phyloP scores from a whole-genome alignment of 1,284 basidiomycete species.

The Calocybe gambosa region DNA sequence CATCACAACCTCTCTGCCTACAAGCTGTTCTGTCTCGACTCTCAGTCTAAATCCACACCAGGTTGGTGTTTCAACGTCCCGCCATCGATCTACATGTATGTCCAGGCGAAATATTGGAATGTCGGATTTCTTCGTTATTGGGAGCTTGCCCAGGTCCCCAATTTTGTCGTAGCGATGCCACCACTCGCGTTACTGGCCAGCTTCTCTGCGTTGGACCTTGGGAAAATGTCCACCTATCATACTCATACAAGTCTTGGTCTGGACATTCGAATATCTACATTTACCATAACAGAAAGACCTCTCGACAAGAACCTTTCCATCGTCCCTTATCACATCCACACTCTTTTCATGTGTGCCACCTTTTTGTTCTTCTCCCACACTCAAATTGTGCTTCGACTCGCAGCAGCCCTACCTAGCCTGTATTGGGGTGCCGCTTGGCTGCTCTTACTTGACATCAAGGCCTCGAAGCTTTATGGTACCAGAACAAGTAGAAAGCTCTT shows the following conservation, averaged over 20 bases:
- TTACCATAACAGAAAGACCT: conserved; percentile 1
- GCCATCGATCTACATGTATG: conserved; percentile 79
- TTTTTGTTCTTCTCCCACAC: conserved; percentile 82
- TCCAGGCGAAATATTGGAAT: conserved; percentile 87
- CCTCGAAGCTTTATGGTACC: not conserved
- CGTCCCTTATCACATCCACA: conserved; percentile 68
- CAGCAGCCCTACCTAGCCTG: conserved; percentile 71
- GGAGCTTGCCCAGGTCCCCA: conserved; percentile 78
- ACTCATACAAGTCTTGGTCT: not conserved
- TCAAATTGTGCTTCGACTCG: conserved; percentile 84
- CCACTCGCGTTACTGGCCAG: conserved; percentile 51
- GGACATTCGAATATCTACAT: conserved; percentile 1
- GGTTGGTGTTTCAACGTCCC: conserved; percentile 61
- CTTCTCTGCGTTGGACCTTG: conserved; percentile 35
- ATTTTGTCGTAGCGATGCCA: conserved; percentile 79
- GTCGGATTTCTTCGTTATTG: conserved; percentile 85
- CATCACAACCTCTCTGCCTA: conserved; percentile 68
- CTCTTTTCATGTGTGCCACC: conserved; percentile 50
- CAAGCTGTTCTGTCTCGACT: conserved; percentile 50
- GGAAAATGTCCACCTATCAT: conserved; percentile 16
- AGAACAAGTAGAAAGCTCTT: conserved; percentile 11
- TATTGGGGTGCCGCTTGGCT: conserved; percentile 83
- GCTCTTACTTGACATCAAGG: conserved; percentile 36
- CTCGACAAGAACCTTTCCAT: conserved; percentile 32
- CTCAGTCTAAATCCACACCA: conserved; percentile 15